Percentiles rank a stretch among this genome's conserved stretches.
These are phyloP conservation scores for Ettlia oleoabundans DNA, from an alignment of 139 green algal genomes.

Conservation along the genomic window DNA sequence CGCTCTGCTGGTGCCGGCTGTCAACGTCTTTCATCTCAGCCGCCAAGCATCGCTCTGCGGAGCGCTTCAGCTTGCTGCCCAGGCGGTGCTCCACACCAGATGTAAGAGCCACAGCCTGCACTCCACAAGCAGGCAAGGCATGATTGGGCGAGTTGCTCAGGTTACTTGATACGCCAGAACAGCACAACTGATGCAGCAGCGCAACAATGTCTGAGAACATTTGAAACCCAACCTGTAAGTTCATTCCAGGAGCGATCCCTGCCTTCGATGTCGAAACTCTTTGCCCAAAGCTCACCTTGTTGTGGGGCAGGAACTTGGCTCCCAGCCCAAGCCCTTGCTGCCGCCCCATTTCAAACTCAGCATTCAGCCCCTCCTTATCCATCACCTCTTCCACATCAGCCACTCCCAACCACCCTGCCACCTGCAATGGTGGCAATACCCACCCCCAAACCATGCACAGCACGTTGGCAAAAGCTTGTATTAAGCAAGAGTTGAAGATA, in stretches of 20 bases:
- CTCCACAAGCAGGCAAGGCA: background rate
- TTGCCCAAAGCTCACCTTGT: slow-evolving; percentile 2
- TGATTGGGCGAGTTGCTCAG: too few species aligned
- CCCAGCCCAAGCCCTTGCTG: slow-evolving; percentile 32
- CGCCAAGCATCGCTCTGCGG: background rate
- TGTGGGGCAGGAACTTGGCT: slow-evolving; percentile 32
- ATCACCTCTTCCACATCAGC: slow-evolving; percentile 23
- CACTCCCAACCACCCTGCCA: slow-evolving; percentile 35
- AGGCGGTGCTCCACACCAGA: slow-evolving; percentile 30
- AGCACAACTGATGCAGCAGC: too few species aligned
- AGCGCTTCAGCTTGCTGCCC: slow-evolving; percentile 16
- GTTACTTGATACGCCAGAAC: too few species aligned
- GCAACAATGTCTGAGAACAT: too few species aligned
- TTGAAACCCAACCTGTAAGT: too few species aligned
- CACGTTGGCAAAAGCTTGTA: too few species aligned
- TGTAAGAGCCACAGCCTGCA: slow-evolving; percentile 16
- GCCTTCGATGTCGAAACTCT: background rate
- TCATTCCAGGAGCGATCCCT: background rate
- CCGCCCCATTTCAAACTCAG: slow-evolving; percentile 10
- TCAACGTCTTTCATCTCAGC: background rate
- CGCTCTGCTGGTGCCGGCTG: background rate
- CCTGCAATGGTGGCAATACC: too few species aligned
- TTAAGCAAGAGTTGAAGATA: too few species aligned
- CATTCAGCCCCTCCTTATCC: slow-evolving; percentile 28
- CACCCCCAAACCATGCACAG: too few species aligned